Conservation (phyloP, 1,139 yeast genomes). For the Suhomyces chickasaworum region DNA sequence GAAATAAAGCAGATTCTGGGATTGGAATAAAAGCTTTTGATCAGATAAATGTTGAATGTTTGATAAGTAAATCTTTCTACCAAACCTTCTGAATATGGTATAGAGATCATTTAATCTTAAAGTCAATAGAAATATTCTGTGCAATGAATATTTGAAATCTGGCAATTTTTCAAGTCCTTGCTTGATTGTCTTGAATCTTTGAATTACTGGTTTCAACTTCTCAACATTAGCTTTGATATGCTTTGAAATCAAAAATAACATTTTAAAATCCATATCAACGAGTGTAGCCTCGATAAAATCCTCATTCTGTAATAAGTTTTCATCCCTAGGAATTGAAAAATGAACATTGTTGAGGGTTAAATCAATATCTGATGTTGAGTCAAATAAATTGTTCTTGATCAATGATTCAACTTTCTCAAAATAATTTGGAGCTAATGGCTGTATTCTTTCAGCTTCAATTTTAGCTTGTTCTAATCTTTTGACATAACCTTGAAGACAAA, state of each 20-base stretch:
- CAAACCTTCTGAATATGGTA: slow-evolving; percentile 44
- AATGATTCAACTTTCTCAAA: slow-evolving; percentile 13
- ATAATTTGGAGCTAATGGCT: slow-evolving; percentile 16
- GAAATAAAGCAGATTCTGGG: slow-evolving; percentile 32
- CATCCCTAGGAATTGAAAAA: slow-evolving; percentile 18
- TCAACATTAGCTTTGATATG: slow-evolving; percentile 25
- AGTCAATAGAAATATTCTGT: slow-evolving; percentile 49
- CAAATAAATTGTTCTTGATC: slow-evolving; percentile 13
- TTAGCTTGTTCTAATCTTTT: slow-evolving; percentile 47
- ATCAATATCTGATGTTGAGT: slow-evolving; percentile 16
- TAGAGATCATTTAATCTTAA: slow-evolving; percentile 51
- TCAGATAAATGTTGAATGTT: slow-evolving; percentile 44
- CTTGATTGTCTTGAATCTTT: slow-evolving; percentile 24
- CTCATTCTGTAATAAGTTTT: slow-evolving; percentile 13
- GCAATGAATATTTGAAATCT: slow-evolving; percentile 44
- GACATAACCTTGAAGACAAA: slow-evolving; percentile 51
- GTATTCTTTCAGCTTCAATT: slow-evolving; percentile 27
- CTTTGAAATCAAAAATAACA: slow-evolving; percentile 30
- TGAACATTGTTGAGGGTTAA: slow-evolving; percentile 16
- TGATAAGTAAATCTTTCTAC: slow-evolving; percentile 47
- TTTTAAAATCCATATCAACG: slow-evolving; percentile 46
- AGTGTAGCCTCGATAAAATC: slow-evolving; percentile 32
- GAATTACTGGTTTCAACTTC: slow-evolving; percentile 30
- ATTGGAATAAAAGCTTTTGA: slow-evolving; percentile 35
- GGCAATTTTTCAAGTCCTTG: slow-evolving; percentile 19